Evolutionary conservation across 441 rosid genomes (phyloP).

Genomic region (Brassica balearica): DNA sequence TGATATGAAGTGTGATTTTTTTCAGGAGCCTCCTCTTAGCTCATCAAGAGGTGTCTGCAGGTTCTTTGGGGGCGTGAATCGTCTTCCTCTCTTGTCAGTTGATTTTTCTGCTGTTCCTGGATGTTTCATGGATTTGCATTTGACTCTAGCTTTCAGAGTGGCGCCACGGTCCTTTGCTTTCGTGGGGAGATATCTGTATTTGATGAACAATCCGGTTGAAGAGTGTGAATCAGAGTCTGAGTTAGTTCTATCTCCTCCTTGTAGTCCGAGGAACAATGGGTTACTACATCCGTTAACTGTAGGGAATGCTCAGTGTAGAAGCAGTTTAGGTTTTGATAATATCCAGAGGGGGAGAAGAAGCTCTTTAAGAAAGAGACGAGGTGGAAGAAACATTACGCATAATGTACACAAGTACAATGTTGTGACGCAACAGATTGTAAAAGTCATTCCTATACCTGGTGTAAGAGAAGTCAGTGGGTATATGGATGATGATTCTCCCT

Average conservation of each 20-base stretch:
- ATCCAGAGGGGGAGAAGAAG: slow-evolving; percentile 87
- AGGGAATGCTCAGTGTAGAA: slow-evolving; percentile 55
- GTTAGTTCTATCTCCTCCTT: slow-evolving; percentile 16
- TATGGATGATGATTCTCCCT: slow-evolving; percentile 1
- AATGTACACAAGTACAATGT: not conserved
- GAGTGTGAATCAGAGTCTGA: slow-evolving; percentile 34
- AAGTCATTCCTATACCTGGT: not conserved
- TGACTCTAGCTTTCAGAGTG: slow-evolving; percentile 41
- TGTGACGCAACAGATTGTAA: not conserved
- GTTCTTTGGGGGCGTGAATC: slow-evolving; percentile 53
- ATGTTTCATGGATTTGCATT: slow-evolving; percentile 70
- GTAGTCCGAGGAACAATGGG: slow-evolving; percentile 42
- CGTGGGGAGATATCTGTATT: slow-evolving; percentile 47
- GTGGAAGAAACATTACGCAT: not conserved
- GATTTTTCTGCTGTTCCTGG: slow-evolving; percentile 78
- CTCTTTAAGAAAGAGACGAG: slow-evolving; percentile 66
- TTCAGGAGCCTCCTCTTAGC: slow-evolving; percentile 36
- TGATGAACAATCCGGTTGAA: slow-evolving; percentile 38
- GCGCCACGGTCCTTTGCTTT: slow-evolving; percentile 45
- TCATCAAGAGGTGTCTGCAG: slow-evolving; percentile 64
- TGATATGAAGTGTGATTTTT: not conserved
- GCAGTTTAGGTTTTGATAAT: slow-evolving; percentile 59
- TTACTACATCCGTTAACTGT: slow-evolving; percentile 54
- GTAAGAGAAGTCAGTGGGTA: not conserved
- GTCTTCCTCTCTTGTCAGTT: slow-evolving; percentile 63